Base-by-base conservation (phyloP, 495 filamentous ascomycete species). In the Bacidia rubella region DNA sequence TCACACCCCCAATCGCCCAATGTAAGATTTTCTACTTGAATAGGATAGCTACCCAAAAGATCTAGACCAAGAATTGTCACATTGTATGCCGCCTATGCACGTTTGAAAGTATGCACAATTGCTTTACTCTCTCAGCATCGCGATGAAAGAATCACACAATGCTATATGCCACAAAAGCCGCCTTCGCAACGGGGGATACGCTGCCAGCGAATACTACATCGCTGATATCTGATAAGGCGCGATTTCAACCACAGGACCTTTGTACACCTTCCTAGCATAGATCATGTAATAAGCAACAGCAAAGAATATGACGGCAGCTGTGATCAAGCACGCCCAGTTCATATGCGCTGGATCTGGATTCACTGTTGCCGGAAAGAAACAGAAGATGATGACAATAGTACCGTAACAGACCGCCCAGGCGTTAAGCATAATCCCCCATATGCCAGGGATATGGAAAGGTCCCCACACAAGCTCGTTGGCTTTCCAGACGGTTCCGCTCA, bases 391-490 rank as follows among this genome's bases (percentile, higher is more conserved):
- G 23, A 66, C 64, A 38, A 70, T 65, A 5, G 54, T 59, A 22
- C 65, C 64, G 39, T 67, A 70, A 11, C 63, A 56, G 11, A 67
- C 54, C 1, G 62, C 56, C 47, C 68, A 67, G 2, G 60, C 54
- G 46, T 77, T 76, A 51, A 73, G 65, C 15, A 68, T 22, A 0
- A 70, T 65, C 0, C 74, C 74, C 21, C 66, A 57, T 11, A 68
- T 61, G 11, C 71, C 74, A 1, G 68, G 69, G 2, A 74, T 46
- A 21, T 65, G 68, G 61, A 71, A 77, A 0, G 70, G 70, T n/a
- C 74, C 75, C 73, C 72, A 77, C 3, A 63, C 60, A 10, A 70
- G 56, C 40, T 62, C 41, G 21, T 55, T 58, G 11, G 55, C 58
- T 29, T 66, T 68, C 49, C 63, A 58, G 4, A 55, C 58, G n/a